Evolutionary conservation across 148 eudicot species (phyloP).

Genomic region (Rhododendron griersonianum): DNA sequence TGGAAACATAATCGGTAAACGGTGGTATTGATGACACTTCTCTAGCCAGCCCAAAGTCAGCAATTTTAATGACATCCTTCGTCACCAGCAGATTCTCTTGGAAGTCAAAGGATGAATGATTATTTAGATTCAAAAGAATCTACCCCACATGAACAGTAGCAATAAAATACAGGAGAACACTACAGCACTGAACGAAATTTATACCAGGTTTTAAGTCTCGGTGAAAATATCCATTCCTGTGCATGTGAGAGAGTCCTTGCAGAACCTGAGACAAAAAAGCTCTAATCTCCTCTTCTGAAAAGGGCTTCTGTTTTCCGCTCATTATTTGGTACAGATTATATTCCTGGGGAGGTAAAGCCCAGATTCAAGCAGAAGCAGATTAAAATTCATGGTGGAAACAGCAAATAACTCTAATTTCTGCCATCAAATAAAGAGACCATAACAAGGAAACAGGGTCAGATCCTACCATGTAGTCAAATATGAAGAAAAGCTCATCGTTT

Average conservation of each 20-base stretch:
- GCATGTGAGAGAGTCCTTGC: conserved; percentile 87
- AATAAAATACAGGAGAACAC: background rate
- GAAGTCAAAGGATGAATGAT: conserved; percentile 1
- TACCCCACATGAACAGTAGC: background rate
- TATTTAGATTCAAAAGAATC: conserved; percentile 6
- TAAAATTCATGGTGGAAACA: background rate
- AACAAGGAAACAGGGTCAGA: conserved; percentile 11
- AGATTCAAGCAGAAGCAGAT: conserved; percentile 6
- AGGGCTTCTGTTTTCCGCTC: conserved; percentile 58
- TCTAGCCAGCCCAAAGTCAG: conserved; percentile 94
- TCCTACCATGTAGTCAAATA: conserved; percentile 90
- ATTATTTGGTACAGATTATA: conserved; percentile 80
- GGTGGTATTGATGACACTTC: conserved; percentile 87
- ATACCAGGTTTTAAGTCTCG: conserved; percentile 96
- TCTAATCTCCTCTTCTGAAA: conserved; percentile 80
- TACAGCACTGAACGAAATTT: background rate
- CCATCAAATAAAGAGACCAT: background rate
- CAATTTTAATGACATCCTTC: conserved; percentile 66
- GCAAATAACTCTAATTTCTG: background rate
- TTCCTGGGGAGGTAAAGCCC: conserved; percentile 45
- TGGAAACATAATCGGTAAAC: conserved; percentile 92
- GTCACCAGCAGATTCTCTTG: conserved; percentile 92
- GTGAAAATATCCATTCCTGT: conserved; percentile 82
- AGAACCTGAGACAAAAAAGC: conserved; percentile 63
- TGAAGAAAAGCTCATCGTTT: conserved; percentile 75